phyloP scores from a whole-genome alignment of 352 stramenopile species.

The Phytopythium delawarense region DNA sequence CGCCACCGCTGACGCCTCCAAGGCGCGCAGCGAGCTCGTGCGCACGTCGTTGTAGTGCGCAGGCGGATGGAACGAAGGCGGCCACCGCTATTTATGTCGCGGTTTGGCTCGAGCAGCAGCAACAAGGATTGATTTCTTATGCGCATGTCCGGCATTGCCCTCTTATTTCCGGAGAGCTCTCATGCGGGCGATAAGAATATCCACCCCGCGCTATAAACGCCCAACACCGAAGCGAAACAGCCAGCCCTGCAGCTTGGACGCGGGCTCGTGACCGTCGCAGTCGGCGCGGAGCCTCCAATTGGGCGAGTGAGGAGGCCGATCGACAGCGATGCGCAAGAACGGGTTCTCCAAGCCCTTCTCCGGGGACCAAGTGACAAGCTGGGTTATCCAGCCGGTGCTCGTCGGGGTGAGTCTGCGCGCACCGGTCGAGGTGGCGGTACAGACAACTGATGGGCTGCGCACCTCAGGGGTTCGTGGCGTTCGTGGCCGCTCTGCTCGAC shows the following conservation, averaged over 20 bases:
- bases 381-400: constrained; percentile 66
- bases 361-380: constrained; percentile 68
- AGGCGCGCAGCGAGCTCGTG: constrained; percentile 47
- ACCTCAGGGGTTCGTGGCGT: constrained; percentile 54
- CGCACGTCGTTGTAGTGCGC: constrained; percentile 36
- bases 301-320: background rate
- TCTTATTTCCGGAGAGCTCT: constrained; percentile 2
- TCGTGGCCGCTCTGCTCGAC: constrained; percentile 55
- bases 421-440: background rate
- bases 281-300: background rate
- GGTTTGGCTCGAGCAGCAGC: background rate
- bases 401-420: constrained; percentile 38
- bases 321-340: constrained; percentile 40
- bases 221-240: background rate
- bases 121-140: background rate
- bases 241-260: background rate
- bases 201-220: background rate
- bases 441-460: background rate
- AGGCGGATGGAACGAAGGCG: too few relatives aligned
- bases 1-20: constrained; percentile 19
- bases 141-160: background rate
- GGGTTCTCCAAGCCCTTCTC: constrained; percentile 83
- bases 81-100: constrained; percentile 8
- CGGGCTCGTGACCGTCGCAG: background rate
- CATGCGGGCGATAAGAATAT: background rate